Evolutionary conservation across 306 rosid species (phyloP).

Genomic region (Rosa lucieae): DNA sequence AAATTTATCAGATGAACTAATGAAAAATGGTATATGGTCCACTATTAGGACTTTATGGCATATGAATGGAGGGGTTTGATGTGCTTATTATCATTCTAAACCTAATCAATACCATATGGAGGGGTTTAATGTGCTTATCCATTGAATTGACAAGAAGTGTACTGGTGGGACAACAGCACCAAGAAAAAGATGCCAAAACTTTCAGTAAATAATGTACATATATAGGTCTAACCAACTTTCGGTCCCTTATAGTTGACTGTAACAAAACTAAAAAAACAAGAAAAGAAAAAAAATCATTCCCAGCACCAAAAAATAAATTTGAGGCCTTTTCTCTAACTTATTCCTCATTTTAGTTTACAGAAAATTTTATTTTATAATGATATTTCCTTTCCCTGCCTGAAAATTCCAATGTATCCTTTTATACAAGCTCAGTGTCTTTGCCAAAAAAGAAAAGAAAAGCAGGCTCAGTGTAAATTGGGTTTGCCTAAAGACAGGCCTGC

Average conservation of each 20-base stretch:
- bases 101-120: neutral
- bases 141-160: neutral
- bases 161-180: neutral
- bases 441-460: neutral
- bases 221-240: neutral
- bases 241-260: neutral
- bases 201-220: neutral
- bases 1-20: neutral
- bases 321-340: neutral
- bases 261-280: neutral
- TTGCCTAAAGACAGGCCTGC: slow-evolving; percentile 1
- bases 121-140: neutral
- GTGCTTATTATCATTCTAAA: no score
- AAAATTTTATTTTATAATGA: neutral
- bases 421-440: neutral
- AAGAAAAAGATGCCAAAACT: neutral
- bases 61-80: neutral
- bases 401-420: neutral
- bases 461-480: neutral
- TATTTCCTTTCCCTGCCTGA: neutral
- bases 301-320: neutral
- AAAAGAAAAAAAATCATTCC: neutral
- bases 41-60: neutral
- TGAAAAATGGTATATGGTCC: neutral
- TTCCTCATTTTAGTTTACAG: neutral